A percentile compares a stretch with the other conserved stretches of the same genome.
These are phyloP conservation scores for Zymoseptoria brevis DNA, from an alignment of 2,329 filamentous ascomycete genomes.

Conservation along the genomic window DNA sequence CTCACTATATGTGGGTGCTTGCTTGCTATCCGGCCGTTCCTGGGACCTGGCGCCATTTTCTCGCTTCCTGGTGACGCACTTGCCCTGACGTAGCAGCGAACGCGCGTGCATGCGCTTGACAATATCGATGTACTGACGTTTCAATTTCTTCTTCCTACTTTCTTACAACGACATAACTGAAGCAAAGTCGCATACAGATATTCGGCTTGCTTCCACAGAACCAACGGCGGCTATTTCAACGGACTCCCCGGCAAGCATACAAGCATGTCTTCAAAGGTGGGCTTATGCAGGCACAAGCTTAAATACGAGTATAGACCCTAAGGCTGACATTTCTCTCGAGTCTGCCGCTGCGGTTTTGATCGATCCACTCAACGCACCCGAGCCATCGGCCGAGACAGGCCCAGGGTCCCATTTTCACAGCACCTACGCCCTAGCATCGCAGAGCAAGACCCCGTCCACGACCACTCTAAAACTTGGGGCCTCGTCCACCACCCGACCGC, in stretches of 20 bases:
- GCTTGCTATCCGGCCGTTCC: background rate
- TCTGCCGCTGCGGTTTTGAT: conserved; percentile 56
- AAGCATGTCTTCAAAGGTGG: background rate
- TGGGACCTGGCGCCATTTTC: background rate
- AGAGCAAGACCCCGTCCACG: conserved; percentile 28
- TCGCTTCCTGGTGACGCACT: background rate
- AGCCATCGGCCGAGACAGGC: conserved; percentile 60
- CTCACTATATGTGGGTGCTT: background rate
- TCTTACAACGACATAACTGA: background rate
- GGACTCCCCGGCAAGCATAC: background rate
- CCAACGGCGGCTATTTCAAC: background rate
- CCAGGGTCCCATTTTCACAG: conserved; percentile 51
- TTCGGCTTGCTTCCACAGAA: background rate
- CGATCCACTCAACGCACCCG: conserved; percentile 59
- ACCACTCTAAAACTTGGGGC: conserved; percentile 39
- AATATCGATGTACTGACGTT: background rate
- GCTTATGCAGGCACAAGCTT: background rate
- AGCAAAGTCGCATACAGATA: background rate
- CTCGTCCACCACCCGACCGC: conserved; percentile 15
- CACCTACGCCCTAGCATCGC: conserved; percentile 32
- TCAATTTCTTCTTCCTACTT: background rate
- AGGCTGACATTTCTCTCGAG: conserved; percentile 34
- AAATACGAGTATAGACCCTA: background rate
- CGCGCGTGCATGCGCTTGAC: background rate
- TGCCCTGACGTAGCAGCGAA: background rate